phyloP scores from a whole-genome alignment of 2,329 filamentous ascomycete genomes.

The Tolypocladium ovalisporum region DNA sequence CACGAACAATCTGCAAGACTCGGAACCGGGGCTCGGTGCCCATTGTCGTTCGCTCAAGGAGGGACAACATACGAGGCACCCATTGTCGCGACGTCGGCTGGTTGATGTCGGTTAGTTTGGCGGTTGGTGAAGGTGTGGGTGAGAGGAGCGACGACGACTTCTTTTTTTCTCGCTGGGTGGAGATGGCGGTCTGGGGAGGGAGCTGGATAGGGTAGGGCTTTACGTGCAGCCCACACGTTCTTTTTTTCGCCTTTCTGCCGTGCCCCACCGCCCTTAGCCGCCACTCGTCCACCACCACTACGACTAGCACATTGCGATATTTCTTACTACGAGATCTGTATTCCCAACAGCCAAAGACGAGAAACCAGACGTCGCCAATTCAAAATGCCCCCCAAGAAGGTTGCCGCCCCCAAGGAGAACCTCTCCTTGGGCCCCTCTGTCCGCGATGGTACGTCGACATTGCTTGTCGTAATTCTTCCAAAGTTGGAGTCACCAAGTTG shows the following conservation, averaged over 20 bases:
- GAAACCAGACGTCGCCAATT: slow-evolving; percentile 25
- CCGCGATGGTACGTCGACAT: slow-evolving; percentile 66
- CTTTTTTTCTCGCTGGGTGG: slow-evolving; percentile 8
- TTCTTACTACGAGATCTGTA: slow-evolving; percentile 15
- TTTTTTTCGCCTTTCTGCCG: slow-evolving; percentile 21
- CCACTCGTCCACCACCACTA: slow-evolving; percentile 15
- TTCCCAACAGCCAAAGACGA: slow-evolving; percentile 24
- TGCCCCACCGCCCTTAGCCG: slow-evolving; percentile 21
- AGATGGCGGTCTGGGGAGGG: background rate
- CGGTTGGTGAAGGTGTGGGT: slow-evolving; percentile 13
- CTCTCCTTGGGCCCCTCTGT: slow-evolving; percentile 95
- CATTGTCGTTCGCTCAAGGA: slow-evolving; percentile 25
- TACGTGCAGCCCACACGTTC: slow-evolving; percentile 10
- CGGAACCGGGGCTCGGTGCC: slow-evolving; percentile 35
- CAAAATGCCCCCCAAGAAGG: slow-evolving; percentile 94
- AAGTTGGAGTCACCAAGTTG: background rate
- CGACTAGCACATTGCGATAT: slow-evolving; percentile 11
- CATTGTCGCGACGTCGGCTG: slow-evolving; percentile 31
- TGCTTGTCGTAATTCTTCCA: background rate
- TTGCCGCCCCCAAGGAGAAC: slow-evolving; percentile 84
- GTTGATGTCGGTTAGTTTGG: slow-evolving; percentile 28
- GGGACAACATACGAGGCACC: slow-evolving; percentile 42
- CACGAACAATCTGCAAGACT: slow-evolving; percentile 60
- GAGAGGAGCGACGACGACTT: slow-evolving; percentile 3
- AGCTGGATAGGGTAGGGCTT: slow-evolving; percentile 23